Evolutionary conservation across 169 alveolate genomes (phyloP).

Genomic region (Babesia caballi): DNA sequence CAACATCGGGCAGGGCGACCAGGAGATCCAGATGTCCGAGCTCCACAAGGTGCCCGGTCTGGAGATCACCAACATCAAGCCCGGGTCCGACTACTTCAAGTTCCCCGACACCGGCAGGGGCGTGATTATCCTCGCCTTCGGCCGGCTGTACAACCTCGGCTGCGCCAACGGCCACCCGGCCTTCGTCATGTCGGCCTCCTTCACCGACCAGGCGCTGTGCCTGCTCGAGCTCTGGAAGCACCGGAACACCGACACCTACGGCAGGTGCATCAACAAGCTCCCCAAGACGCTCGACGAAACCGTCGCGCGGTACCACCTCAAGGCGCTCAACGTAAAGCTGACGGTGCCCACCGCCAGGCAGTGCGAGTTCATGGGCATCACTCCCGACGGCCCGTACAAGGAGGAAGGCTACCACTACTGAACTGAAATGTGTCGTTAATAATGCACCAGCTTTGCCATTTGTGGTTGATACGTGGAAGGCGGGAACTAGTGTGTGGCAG

Average conservation of each 20-base stretch:
- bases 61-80: slow-evolving; percentile 87
- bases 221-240: slow-evolving; percentile 80
- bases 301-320: slow-evolving; percentile 95
- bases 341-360: slow-evolving; percentile 89
- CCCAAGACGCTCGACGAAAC: slow-evolving; percentile 96
- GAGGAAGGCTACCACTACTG: slow-evolving; percentile 89
- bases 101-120: slow-evolving; percentile 83
- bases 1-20: slow-evolving; percentile 98
- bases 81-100: slow-evolving; percentile 88
- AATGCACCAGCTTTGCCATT: no score
- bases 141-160: slow-evolving; percentile 96
- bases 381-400: slow-evolving; percentile 93
- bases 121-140: slow-evolving; percentile 92
- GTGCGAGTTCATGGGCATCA: slow-evolving; percentile 91
- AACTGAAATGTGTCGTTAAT: no score
- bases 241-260: slow-evolving; percentile 61
- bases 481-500: not conserved
- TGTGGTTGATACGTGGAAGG: not conserved
- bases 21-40: slow-evolving; percentile 94
- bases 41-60: slow-evolving; percentile 87
- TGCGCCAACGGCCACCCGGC: slow-evolving; percentile 99
- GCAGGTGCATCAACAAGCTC: slow-evolving; percentile 85
- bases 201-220: slow-evolving; percentile 90
- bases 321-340: slow-evolving; percentile 90
- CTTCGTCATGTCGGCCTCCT: slow-evolving; percentile 96